These are phyloP conservation scores for Blastocystis sp. DNA, from an alignment of 352 stramenopile genomes.

Conservation along the genomic window DNA sequence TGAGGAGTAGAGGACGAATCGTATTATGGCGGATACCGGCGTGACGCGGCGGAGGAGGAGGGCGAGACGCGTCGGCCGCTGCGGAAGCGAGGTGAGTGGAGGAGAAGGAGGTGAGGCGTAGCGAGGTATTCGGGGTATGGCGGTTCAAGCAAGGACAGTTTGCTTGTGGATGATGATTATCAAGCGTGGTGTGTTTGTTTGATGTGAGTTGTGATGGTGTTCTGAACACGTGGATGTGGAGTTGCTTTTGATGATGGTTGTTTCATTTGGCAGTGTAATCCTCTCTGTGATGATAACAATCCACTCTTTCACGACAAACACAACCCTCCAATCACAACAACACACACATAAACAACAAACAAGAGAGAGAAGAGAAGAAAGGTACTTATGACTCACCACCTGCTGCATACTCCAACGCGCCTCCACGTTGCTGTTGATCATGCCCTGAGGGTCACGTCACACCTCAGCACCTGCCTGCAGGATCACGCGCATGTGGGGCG, in stretches of 20 bases:
- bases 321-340: neutral
- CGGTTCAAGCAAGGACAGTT: conserved; percentile 1
- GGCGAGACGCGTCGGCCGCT: neutral
- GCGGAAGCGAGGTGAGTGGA: conserved; percentile 41
- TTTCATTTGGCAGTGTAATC: no score
- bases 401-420: conserved; percentile 30
- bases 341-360: neutral
- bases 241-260: no score
- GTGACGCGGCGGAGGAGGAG: neutral
- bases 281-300: no score
- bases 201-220: neutral
- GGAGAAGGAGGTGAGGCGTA: conserved; percentile 7
- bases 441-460: neutral
- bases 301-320: neutral
- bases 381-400: conserved; percentile 27
- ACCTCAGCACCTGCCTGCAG: neutral
- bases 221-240: neutral
- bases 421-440: conserved; percentile 15
- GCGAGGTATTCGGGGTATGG: conserved; percentile 63
- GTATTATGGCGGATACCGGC: conserved; percentile 25
- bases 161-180: conserved; percentile 48
- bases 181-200: conserved; percentile 22
- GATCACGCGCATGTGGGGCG: conserved; percentile 50
- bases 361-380: neutral
- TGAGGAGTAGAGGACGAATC: neutral